Base-by-base conservation (phyloP, 768 basidiomycete genomes). In the Cubamyces sp. region DNA sequence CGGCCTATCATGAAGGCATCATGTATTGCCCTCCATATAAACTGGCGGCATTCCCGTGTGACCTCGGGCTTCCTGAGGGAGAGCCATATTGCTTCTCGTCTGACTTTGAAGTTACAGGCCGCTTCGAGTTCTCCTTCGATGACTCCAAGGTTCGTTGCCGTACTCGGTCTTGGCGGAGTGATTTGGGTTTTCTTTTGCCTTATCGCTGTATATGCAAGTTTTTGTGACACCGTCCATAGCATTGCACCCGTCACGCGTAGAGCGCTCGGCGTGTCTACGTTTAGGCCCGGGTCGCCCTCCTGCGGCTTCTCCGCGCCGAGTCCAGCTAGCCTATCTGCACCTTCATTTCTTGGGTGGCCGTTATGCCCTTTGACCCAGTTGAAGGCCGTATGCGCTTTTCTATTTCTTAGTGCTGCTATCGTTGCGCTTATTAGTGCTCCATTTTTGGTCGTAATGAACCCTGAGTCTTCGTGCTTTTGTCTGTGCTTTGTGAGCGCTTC, bases 391-490 rank as follows among this genome's bases (percentile, higher is more conserved):
- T 47, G 39, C 23, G 60, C 60, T n/a, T 23, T 40, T n/a, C 60
- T 11, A 1, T 7, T 2, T 9, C 46, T 34, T 4, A 49, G 19
- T 21, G 19, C 26, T 1, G 46, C 53, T 5, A 61, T 5, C 0
- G 15, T 21, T 3, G 26, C 37, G 23, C 12, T 21, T 14, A 19
- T 26, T 15, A 61, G 3, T 2, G 1, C 15, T 5, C n/a, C 49
- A 42, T 78, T 76, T 1, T 39, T 18, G 0, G 66, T 48, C 0
- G 42, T 51, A 0, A 71, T 68, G 67, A 65, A 79, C 0, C 76
- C 75, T 0, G 15, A 12, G 41, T 77, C 67, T 42, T 77, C 74
- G 65, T 69, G 68, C 1, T 49, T 47, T 0, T 28, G 6, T 0
- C 66, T 46, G 55, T 66, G 43, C 16, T 54, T 26, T 3, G 68